These are phyloP conservation scores for Mucor piriformis DNA, from an alignment of 371 early-diverging fungal species.

Conservation along the genomic window DNA sequence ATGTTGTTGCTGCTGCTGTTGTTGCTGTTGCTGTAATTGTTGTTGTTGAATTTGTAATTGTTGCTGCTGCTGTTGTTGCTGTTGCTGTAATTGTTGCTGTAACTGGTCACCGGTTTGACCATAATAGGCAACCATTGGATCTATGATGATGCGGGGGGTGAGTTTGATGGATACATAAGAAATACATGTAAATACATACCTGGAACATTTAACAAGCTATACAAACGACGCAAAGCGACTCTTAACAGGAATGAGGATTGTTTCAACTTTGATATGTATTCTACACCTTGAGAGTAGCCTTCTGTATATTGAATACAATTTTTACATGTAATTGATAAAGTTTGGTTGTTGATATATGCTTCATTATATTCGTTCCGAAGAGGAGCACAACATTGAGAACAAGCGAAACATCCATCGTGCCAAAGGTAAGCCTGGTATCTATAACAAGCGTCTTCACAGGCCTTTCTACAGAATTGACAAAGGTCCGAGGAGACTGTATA, in stretches of 20 bases:
- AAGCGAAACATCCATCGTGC: slow-evolving; percentile 84
- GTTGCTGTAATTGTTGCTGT: not conserved
- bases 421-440: slow-evolving; percentile 64
- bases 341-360: slow-evolving; percentile 45
- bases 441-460: slow-evolving; percentile 88
- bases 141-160: not conserved
- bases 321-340: slow-evolving; percentile 51
- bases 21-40: not conserved
- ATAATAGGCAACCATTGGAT: slow-evolving; percentile 25
- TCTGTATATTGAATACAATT: slow-evolving; percentile 38
- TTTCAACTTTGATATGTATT: slow-evolving; percentile 82
- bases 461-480: slow-evolving; percentile 72
- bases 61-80: not conserved
- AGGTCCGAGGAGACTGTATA: slow-evolving; percentile 64
- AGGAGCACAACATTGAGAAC: slow-evolving; percentile 63
- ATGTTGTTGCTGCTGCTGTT: slow-evolving; percentile 1
- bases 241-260: slow-evolving; percentile 89
- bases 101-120: slow-evolving; percentile 11
- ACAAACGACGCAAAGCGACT: slow-evolving; percentile 83
- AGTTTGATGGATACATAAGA: not conserved
- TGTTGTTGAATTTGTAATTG: slow-evolving; percentile 6
- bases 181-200: slow-evolving; percentile 32
- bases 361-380: slow-evolving; percentile 57
- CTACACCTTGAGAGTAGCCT: slow-evolving; percentile 57
- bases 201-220: slow-evolving; percentile 71